phyloP scores from a whole-genome alignment of 139 green algal species.

The Diplosphaera chodatii region DNA sequence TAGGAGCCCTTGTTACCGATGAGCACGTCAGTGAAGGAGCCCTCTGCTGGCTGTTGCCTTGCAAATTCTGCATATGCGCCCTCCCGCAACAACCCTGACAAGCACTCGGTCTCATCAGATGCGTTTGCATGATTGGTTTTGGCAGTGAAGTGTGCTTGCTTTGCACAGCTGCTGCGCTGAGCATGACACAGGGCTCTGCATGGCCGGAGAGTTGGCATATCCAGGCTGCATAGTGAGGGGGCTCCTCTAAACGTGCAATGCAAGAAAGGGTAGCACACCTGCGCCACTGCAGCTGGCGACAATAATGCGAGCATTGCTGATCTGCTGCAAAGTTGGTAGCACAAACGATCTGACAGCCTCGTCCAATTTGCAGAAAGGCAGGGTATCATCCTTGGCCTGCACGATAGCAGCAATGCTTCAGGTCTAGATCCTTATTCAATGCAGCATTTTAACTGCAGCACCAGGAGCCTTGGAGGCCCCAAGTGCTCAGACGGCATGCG shows the following conservation, averaged over 20 bases:
- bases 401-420: not conserved
- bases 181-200: too few species aligned
- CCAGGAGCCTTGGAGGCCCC: too few species aligned
- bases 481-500: not conserved
- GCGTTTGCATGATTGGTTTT: too few species aligned
- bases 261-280: not conserved
- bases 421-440: too few species aligned
- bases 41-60: not conserved
- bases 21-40: constrained; percentile 53
- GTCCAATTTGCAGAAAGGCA: constrained; percentile 22
- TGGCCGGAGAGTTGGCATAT: too few species aligned
- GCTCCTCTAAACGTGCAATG: too few species aligned
- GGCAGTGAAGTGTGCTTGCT: too few species aligned
- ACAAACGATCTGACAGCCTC: constrained; percentile 12
- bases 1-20: constrained; percentile 37
- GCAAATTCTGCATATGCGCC: not conserved
- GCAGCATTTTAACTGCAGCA: too few species aligned
- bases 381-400: constrained; percentile 37
- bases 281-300: constrained; percentile 40
- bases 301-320: constrained; percentile 19
- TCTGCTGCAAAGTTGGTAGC: constrained; percentile 6
- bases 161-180: too few species aligned
- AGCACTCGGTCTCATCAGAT: not conserved
- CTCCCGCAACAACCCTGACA: constrained; percentile 16
- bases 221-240: too few species aligned